Evolutionary conservation across 2,329 filamentous ascomycete genomes (phyloP).

Genomic region (Septoria petroselini): DNA sequence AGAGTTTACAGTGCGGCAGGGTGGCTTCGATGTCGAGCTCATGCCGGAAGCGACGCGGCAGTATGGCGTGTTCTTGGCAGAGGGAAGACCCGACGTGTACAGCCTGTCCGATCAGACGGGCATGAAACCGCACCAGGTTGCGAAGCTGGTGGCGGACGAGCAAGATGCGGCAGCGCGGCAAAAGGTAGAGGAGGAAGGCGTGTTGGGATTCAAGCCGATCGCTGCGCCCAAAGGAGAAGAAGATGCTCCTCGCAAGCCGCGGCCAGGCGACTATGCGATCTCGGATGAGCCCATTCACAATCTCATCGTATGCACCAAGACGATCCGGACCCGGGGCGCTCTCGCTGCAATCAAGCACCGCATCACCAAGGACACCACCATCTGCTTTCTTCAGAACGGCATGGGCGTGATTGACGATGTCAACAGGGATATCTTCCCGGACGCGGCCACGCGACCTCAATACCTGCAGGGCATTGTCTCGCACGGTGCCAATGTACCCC

Average conservation of each 20-base stretch:
- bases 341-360: constrained; percentile 64
- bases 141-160: constrained; percentile 25
- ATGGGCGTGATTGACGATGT: constrained; percentile 80
- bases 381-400: constrained; percentile 76
- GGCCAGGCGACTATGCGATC: constrained; percentile 9
- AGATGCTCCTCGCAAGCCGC: not conserved
- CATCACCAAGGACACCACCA: constrained; percentile 64
- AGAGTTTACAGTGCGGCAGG: constrained; percentile 38
- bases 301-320: constrained; percentile 76
- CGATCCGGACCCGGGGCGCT: constrained; percentile 63
- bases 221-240: not conserved
- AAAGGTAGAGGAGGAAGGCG: constrained; percentile 3
- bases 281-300: constrained; percentile 55
- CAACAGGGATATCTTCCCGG: constrained; percentile 66
- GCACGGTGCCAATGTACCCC: constrained; percentile 52
- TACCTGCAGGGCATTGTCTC: constrained; percentile 70
- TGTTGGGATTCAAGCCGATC: constrained; percentile 13
- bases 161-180: constrained; percentile 6
- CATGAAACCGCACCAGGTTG: constrained; percentile 33
- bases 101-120: constrained; percentile 25
- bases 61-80: constrained; percentile 38
- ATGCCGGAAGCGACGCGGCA: constrained; percentile 37
- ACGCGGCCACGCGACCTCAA: constrained; percentile 63
- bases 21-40: constrained; percentile 49
- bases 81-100: constrained; percentile 25